Conservation (phyloP, 2,329 filamentous ascomycete species). For the Zelopaecilomyces penicillatus region DNA sequence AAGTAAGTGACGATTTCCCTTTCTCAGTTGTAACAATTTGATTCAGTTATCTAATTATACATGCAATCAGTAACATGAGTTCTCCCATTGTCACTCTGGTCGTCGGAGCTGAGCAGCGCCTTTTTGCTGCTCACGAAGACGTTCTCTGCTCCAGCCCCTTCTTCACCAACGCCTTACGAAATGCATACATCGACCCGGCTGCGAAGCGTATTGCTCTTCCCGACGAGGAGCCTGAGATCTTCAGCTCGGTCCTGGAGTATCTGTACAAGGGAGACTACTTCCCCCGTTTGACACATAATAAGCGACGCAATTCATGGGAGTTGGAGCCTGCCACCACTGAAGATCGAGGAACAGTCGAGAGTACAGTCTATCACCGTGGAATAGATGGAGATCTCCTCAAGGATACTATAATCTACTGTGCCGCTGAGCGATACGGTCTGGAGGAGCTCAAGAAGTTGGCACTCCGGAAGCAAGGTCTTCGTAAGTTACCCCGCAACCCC, state of each 20-base stretch:
- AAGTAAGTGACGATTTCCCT: slow-evolving; percentile 29
- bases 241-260: slow-evolving; percentile 83
- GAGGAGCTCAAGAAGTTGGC: slow-evolving; percentile 78
- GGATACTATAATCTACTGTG: slow-evolving; percentile 86
- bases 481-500: slow-evolving; percentile 31
- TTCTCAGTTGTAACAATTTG: not conserved
- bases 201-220: slow-evolving; percentile 69
- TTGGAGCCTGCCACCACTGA: slow-evolving; percentile 55
- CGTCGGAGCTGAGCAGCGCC: slow-evolving; percentile 71
- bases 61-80: slow-evolving; percentile 39
- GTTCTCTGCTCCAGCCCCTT: slow-evolving; percentile 71
- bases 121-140: slow-evolving; percentile 88
- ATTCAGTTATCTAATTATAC: not conserved
- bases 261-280: slow-evolving; percentile 94
- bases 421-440: slow-evolving; percentile 75
- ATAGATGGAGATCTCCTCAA: slow-evolving; percentile 65
- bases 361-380: slow-evolving; percentile 60
- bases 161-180: slow-evolving; percentile 45
- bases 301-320: slow-evolving; percentile 71
- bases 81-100: slow-evolving; percentile 72
- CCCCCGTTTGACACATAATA: slow-evolving; percentile 73
- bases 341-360: slow-evolving; percentile 41
- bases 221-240: slow-evolving; percentile 81
- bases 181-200: slow-evolving; percentile 24
- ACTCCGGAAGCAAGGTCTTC: slow-evolving; percentile 81